Evolutionary conservation across 805 yeast species (phyloP).

Genomic region (Candida nitratophila): DNA sequence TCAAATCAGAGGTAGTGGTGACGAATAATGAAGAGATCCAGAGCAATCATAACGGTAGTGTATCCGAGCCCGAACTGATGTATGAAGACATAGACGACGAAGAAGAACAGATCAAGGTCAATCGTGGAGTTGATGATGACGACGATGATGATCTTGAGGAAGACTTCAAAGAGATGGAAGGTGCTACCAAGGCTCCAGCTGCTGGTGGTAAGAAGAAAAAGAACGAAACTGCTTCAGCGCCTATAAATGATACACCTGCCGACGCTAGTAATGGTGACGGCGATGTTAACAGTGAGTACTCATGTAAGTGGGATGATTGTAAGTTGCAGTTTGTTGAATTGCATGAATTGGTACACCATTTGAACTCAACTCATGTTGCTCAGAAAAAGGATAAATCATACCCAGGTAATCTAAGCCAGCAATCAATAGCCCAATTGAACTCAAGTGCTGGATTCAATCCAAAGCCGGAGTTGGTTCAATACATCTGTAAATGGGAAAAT

Average conservation of each 20-base stretch:
- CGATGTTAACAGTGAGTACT: background rate
- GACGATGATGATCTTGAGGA: conserved; percentile 2
- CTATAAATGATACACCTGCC: background rate
- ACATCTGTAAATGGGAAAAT: conserved; percentile 55
- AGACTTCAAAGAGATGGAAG: background rate
- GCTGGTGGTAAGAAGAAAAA: background rate
- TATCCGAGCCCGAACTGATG: too few relatives aligned
- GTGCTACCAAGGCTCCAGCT: background rate
- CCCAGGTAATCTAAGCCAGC: background rate
- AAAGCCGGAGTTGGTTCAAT: conserved; percentile 24
- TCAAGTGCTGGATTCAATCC: conserved; percentile 6
- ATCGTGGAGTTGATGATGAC: conserved; percentile 5
- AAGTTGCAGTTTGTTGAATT: conserved; percentile 20
- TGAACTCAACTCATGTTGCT: conserved; percentile 30
- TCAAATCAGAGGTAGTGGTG: too few relatives aligned
- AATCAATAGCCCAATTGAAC: background rate
- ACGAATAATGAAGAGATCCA: too few relatives aligned
- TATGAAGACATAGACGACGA: too few relatives aligned
- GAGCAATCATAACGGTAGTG: too few relatives aligned
- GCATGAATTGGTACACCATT: conserved; percentile 33
- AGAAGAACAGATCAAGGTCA: background rate
- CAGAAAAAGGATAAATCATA: conserved; percentile 9
- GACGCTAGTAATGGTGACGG: too few relatives aligned
- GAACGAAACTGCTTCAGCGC: background rate
- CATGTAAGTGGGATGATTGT: conserved; percentile 35